Conservation (phyloP, 768 basidiomycete species). For the Termitomyces sp. region DNA sequence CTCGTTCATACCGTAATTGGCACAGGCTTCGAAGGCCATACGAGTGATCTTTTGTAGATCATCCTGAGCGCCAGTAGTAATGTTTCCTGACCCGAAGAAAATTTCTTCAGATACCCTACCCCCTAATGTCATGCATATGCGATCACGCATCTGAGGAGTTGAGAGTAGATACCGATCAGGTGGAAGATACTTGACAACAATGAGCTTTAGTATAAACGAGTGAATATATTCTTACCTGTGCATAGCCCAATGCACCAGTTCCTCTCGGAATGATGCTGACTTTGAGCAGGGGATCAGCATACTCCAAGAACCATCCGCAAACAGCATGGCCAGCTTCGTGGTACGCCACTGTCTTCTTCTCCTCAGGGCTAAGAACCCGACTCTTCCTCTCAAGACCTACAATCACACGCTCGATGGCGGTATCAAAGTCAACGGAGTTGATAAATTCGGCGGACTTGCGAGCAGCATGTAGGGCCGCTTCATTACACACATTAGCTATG, state of each 20-base stretch:
- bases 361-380: conserved; percentile 86
- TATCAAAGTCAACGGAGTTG: conserved; percentile 86
- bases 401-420: conserved; percentile 96
- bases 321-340: conserved; percentile 99
- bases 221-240: conserved; percentile 57
- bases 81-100: conserved; percentile 87
- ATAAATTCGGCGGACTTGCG: conserved; percentile 78
- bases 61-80: conserved; percentile 98
- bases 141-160: conserved; percentile 89
- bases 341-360: conserved; percentile 98
- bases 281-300: conserved; percentile 94
- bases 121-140: conserved; percentile 98
- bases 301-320: conserved; percentile 97
- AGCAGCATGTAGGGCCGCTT: conserved; percentile 93
- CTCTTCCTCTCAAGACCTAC: conserved; percentile 97
- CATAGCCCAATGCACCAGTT: conserved; percentile 93
- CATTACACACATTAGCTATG: conserved; percentile 98
- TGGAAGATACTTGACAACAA: conserved; percentile 70
- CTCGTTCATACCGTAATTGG: conserved; percentile 96
- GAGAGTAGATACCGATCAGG: conserved; percentile 95
- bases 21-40: conserved; percentile 95
- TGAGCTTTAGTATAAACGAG: conserved; percentile 10
- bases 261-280: conserved; percentile 98
- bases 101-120: conserved; percentile 98
- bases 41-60: conserved; percentile 97